These are phyloP conservation scores for Epithele typhae DNA, from an alignment of 768 basidiomycete genomes.

Conservation along the genomic window DNA sequence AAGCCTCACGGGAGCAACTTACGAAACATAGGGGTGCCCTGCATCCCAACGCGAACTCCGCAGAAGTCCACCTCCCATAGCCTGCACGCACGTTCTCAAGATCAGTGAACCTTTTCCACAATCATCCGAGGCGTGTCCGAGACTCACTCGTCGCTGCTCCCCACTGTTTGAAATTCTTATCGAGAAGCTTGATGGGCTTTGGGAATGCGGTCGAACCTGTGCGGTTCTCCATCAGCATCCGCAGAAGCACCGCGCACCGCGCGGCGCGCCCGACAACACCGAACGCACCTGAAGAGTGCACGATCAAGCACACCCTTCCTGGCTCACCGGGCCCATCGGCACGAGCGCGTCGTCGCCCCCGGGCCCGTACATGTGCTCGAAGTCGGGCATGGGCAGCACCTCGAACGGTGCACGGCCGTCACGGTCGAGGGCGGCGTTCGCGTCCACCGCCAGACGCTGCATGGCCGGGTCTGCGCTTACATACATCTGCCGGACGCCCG, in stretches of 20 bases:
- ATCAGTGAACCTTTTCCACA: neutral
- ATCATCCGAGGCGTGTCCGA: too few relatives aligned
- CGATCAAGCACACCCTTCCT: constrained; percentile 4
- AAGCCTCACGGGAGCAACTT: neutral
- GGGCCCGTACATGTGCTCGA: constrained; percentile 19
- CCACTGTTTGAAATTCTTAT: constrained; percentile 16
- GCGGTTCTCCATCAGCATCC: neutral
- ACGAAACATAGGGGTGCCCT: constrained; percentile 25
- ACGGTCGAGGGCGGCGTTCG: constrained; percentile 10
- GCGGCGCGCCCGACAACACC: neutral
- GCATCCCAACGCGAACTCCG: constrained; percentile 17
- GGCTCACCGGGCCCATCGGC: constrained; percentile 11
- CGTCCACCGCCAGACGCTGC: constrained; percentile 18
- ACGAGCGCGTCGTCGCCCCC: constrained; percentile 7
- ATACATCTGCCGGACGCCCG: constrained; percentile 23
- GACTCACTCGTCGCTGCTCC: too few relatives aligned
- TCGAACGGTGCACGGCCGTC: constrained; percentile 10
- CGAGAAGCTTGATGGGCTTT: constrained; percentile 16
- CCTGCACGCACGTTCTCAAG: neutral
- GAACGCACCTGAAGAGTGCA: constrained; percentile 19
- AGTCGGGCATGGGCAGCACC: constrained; percentile 17
- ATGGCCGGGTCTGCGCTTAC: constrained; percentile 20
- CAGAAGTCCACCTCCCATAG: constrained; percentile 18
- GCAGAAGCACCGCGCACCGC: constrained; percentile 4
- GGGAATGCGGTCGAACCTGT: constrained; percentile 19